Base-by-base conservation (phyloP, 163 green algal species). In the Scenedesmus sp. region DNA sequence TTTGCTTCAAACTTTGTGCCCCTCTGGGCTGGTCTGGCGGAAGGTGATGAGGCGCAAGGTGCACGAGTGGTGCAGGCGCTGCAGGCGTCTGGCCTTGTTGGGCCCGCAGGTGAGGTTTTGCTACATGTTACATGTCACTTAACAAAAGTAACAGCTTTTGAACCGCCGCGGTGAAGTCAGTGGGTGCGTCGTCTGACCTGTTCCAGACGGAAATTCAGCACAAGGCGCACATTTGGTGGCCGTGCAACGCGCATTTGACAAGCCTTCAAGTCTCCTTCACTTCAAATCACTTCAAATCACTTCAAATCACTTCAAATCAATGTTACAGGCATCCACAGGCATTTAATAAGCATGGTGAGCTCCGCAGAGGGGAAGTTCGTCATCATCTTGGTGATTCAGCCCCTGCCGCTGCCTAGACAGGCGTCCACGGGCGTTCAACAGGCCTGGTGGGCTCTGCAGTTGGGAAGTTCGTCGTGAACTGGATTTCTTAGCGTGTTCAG, bases 1-100 rank as follows among this genome's bases (percentile, higher is more conserved):
- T 94, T 93, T 81, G 91, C 90, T 0, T 95, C 90, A 30, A 96
- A 96, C 84, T 99, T 94, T 93, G 92, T 98, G 13, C 97, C 97
- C 4, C 92, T 99, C 1, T 99, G 97, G 95, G 97, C 95, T 49
- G 96, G 96, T 20, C 87, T 94, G 33, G 93, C 93, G 13, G 83
- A 81, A 1, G 61, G 81, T 37, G 80, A 91, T 51, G 33, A 72
- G 1, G 83, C 26, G 18, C 46, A 92, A 18, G 94, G 92, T 5
- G 70, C 18, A 0, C 79, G 83, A 9, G 96, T 96, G 6, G 94
- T 98, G 30, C 44, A 76, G 1, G 85, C 94, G 0, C 93, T 99
- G 35, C 53, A 83, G 3, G 12, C 35, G 0, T 99, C 96, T 6
- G 96, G 95, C 3, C 94, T 99, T 49, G 51, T 99, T 1, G 86